Evolutionary conservation across 140 eudicot genomes (phyloP).

Genomic region (Flaveria floridana): DNA sequence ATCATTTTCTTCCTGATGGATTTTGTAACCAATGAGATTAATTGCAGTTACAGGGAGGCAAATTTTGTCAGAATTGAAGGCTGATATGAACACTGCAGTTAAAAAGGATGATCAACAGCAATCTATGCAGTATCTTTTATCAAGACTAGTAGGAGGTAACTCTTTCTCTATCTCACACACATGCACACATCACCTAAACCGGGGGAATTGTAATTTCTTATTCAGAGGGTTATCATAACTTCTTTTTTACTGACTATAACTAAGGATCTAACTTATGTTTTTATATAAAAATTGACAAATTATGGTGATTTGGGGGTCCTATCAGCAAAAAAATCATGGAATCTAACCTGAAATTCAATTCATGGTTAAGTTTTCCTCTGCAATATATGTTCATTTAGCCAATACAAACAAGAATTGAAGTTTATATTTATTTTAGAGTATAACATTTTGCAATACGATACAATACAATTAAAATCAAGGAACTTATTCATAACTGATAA

Average conservation of each 20-base stretch:
- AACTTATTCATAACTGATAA: not conserved
- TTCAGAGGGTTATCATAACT: too few species aligned
- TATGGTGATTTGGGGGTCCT: too few species aligned
- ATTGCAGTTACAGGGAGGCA: slow-evolving; percentile 40
- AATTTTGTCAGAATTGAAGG: slow-evolving; percentile 37
- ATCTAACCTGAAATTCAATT: too few species aligned
- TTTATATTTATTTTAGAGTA: not conserved
- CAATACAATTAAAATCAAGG: not conserved
- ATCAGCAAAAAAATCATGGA: too few species aligned
- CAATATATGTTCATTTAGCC: too few species aligned
- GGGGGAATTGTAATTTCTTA: too few species aligned
- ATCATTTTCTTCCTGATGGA: not conserved
- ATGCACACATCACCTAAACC: not conserved
- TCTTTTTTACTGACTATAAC: too few species aligned
- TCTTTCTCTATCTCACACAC: not conserved
- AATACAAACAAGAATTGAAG: too few species aligned
- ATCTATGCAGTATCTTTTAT: slow-evolving; percentile 32
- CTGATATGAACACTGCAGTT: slow-evolving; percentile 23
- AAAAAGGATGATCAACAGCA: slow-evolving; percentile 32
- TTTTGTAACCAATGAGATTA: not conserved
- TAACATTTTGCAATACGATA: too few species aligned
- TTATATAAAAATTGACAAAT: too few species aligned
- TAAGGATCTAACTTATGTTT: too few species aligned
- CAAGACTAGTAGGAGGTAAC: slow-evolving; percentile 52
- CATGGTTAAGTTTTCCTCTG: too few species aligned